Evolutionary conservation across 1,139 yeast genomes (phyloP).

Genomic region (Pichia sp.): DNA sequence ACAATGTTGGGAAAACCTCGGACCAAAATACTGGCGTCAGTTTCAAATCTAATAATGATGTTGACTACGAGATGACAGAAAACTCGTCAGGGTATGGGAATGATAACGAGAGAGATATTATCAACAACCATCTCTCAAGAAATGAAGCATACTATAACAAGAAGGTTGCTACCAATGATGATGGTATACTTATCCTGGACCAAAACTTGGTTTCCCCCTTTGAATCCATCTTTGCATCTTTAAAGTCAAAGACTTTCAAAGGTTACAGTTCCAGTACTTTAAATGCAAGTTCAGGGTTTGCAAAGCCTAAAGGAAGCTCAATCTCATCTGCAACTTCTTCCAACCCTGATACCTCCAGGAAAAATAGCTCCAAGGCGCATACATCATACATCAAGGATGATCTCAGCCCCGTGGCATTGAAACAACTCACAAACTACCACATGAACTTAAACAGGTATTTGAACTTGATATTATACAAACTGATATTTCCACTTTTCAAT

Average conservation of each 20-base stretch:
- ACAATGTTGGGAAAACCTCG: no score
- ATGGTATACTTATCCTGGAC: slow-evolving; percentile 19
- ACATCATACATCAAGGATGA: slow-evolving; percentile 1
- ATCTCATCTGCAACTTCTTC: background rate
- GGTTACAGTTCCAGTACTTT: slow-evolving; percentile 19
- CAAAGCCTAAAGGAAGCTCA: background rate
- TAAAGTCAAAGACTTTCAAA: slow-evolving; percentile 21
- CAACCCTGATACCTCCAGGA: background rate
- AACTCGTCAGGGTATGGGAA: background rate
- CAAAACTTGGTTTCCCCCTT: slow-evolving; percentile 23
- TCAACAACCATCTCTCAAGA: background rate
- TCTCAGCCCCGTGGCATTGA: slow-evolving; percentile 3
- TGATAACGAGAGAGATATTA: no score
- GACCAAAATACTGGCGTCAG: no score
- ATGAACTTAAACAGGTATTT: slow-evolving; percentile 29
- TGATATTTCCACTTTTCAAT: slow-evolving; percentile 25
- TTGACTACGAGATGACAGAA: background rate
- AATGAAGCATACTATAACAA: slow-evolving; percentile 1
- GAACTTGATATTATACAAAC: slow-evolving; percentile 26
- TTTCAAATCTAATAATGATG: background rate
- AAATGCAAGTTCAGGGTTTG: background rate
- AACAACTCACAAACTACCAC: slow-evolving; percentile 25
- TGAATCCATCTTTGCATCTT: slow-evolving; percentile 16
- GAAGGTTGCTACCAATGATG: slow-evolving; percentile 12
- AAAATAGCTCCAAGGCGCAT: background rate